Evolutionary conservation across 2,329 filamentous ascomycete genomes (phyloP), one percentile per base, ranked within the genome.

Genomic region (Fusarium phyllophilum): DNA sequence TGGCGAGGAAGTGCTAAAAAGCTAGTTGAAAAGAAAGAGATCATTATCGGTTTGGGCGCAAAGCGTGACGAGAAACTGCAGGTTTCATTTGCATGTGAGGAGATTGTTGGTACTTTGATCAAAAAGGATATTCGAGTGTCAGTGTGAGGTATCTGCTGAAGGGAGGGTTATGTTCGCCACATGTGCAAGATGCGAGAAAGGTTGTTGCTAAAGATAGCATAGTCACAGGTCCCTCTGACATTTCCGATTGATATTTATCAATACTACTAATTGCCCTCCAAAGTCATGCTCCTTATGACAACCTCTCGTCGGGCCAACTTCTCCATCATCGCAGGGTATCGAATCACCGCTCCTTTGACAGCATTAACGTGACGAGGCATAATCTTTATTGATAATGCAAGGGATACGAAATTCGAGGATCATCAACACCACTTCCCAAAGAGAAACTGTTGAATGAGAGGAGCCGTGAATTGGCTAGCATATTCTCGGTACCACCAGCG

Each of bases 41-140:
- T 86, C 31, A 87, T 92, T 92, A 71, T 88, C 83, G 26, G 77
- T 0, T 88, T 91, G 2, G 83, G 88, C 0, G 79, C 94, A 26
- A 86, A 81, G 3, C 83, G 83, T 9, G 79, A 85, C 0, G 87
- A 89, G 24, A 89, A 92, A 64, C 83, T 86, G 7, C 88, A 96
- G 39, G 86, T 86, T 31, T 94, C 91, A 68, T 90, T 95, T 55
- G 93, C 94, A 81, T 98, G 95, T 74, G 96, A 98, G 82, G 92
- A 94, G 48, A 92, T 98, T 76, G 94, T 91, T 7, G 90, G 90
- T 4, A 91, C 90, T 0, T 79, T 84, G 38, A 79, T 87, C 44
- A 75, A 79, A 24, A 70, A 72, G 55, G 68, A 69, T 31, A 42
- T 80, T 59, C 54, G 64, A 26, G 66, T 79, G 44, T 59, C 39